A percentile compares a stretch with the other conserved stretches of the same genome.
phyloP scores from a whole-genome alignment of 1,139 yeast species.

The Spathaspora sp. region DNA sequence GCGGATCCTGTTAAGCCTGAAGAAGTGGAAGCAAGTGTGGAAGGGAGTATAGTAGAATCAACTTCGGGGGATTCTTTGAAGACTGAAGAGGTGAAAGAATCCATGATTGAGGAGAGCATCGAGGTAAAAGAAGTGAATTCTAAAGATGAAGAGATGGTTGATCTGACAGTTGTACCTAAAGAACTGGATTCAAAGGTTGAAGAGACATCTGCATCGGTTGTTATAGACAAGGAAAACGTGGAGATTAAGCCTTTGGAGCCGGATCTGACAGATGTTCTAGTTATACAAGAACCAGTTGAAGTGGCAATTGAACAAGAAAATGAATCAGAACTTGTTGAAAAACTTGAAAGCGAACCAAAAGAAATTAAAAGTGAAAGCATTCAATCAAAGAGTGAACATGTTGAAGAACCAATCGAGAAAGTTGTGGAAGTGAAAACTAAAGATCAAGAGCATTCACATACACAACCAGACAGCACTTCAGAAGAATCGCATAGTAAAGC shows the following conservation, averaged over 20 bases:
- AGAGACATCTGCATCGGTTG: too few relatives aligned
- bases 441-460: neutral
- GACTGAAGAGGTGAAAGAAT: neutral
- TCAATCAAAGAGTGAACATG: neutral
- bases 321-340: neutral
- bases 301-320: neutral
- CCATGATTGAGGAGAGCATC: neutral
- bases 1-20: neutral
- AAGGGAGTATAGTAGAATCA: neutral
- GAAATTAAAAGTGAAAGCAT: neutral
- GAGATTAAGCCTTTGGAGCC: too few relatives aligned
- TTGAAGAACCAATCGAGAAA: neutral
- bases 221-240: too few relatives aligned
- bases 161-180: too few relatives aligned
- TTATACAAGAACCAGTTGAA: slow-evolving; percentile 1
- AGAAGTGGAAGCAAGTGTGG: neutral
- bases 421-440: neutral
- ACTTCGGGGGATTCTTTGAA: neutral
- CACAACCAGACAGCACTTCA: neutral
- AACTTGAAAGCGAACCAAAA: neutral
- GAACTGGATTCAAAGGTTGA: too few relatives aligned
- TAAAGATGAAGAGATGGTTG: neutral
- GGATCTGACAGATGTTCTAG: neutral
- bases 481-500: neutral
- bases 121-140: neutral